These are phyloP conservation scores for Rhodotorula mucilaginosa DNA, from an alignment of 1,284 basidiomycete species.

Conservation along the genomic window DNA sequence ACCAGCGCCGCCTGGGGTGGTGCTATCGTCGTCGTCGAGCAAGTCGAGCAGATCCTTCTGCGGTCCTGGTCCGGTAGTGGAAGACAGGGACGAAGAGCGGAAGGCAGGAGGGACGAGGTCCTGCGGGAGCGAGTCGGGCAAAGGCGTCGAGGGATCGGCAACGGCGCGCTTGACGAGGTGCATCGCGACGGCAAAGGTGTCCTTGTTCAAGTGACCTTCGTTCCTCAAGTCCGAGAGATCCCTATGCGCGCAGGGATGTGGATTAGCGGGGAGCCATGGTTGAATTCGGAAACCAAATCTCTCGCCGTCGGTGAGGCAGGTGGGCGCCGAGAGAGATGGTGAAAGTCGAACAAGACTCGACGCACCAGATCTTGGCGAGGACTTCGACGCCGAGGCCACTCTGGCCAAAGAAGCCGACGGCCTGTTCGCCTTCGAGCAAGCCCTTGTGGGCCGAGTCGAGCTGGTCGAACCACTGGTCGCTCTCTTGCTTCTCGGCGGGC, in stretches of 20 bases:
- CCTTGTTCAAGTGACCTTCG: conserved; percentile 80
- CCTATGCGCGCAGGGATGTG: conserved; percentile 55
- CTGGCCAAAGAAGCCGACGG: conserved; percentile 93
- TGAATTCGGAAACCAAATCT: too few species aligned
- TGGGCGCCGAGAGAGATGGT: background rate
- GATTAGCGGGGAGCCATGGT: too few species aligned
- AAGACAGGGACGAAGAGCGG: conserved; percentile 7
- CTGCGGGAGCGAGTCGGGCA: conserved; percentile 69
- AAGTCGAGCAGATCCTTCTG: conserved; percentile 52
- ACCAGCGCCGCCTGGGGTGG: conserved; percentile 51
- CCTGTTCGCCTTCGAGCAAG: conserved; percentile 86
- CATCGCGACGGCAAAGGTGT: conserved; percentile 96
- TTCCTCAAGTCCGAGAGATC: conserved; percentile 90
- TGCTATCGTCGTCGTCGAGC: conserved; percentile 59
- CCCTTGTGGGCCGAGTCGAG: conserved; percentile 68
- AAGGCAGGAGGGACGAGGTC: conserved; percentile 69
- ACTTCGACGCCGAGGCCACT: conserved; percentile 80
- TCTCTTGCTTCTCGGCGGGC: conserved; percentile 70
- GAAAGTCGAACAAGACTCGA: conserved; percentile 4
- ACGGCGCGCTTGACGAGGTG: conserved; percentile 87
- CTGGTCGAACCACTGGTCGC: conserved; percentile 78
- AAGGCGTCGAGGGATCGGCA: conserved; percentile 49
- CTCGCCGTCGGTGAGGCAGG: background rate
- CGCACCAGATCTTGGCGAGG: conserved; percentile 88
- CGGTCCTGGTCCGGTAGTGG: conserved; percentile 40